Evolutionary conservation across 2,329 filamentous ascomycete genomes (phyloP).

Genomic region (Colletotrichum somersetense): DNA sequence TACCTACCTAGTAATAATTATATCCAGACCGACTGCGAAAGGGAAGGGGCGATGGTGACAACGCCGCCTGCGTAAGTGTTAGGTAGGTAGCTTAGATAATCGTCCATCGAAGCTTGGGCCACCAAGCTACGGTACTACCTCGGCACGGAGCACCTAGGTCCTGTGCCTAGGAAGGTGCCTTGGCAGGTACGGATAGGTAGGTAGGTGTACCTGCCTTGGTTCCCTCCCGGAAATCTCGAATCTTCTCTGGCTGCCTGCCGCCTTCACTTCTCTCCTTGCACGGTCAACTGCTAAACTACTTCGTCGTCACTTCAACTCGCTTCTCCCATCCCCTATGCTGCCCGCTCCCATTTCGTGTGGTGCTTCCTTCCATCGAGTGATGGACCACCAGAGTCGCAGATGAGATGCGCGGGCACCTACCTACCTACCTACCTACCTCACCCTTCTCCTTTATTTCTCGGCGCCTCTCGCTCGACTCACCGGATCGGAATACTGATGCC

Average conservation of each 20-base stretch:
- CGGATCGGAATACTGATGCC: conserved; percentile 27
- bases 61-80: no score
- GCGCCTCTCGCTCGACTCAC: conserved; percentile 33
- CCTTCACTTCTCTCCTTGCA: conserved; percentile 1
- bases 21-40: no score
- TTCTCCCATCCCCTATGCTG: neutral
- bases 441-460: conserved; percentile 20
- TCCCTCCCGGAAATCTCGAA: conserved; percentile 5
- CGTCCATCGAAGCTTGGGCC: neutral
- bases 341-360: neutral
- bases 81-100: conserved; percentile 1
- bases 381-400: conserved; percentile 23
- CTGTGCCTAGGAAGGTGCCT: no score
- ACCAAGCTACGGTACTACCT: neutral
- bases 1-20: no score
- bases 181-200: no score
- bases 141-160: no score
- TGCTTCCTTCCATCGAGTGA: conserved; percentile 38
- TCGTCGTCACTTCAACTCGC: neutral
- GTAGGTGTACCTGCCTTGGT: no score
- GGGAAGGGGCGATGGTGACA: no score
- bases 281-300: neutral
- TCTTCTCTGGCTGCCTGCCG: neutral
- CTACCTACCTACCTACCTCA: neutral
- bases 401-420: conserved; percentile 9